Evolutionary conservation across 345 rosid genomes (phyloP), one percentile per base, ranked within the genome.

Genomic region (Hibiscus trionum): DNA sequence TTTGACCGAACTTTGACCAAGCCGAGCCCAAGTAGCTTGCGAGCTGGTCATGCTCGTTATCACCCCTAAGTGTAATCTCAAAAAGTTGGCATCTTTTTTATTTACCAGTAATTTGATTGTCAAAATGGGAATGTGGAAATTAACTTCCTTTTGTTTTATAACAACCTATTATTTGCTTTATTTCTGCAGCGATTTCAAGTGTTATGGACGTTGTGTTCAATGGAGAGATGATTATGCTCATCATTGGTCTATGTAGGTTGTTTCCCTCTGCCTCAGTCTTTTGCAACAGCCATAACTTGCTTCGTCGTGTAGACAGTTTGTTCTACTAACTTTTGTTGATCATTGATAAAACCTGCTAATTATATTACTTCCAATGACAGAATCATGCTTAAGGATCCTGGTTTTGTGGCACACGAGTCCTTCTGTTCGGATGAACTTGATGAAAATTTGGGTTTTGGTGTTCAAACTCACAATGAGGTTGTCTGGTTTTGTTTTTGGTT

Each of bases 221-320:
- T 76, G 72, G 27, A 73, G 84, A 81, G 81, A 78, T 84, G 64
- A 72, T 66, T 15, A 29, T 86, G 80, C 80, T 85, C 42, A 35
- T 81, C 11, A 73, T 82, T 66, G 93, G 90, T 70, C 57, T 86
- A 59, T 77, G 64, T 69, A 78, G 90, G 93, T 88, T 77, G 75
- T 78, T 78, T 17, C 61, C 67, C 35, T n/a, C 15, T 60, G 49
- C 68, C 70, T 33, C 61, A 31, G 10, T 8, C 8, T 69, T 16
- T 14, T 15, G 16, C 61, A 15, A 39, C 11, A 21, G 5, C 70
- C 60, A 56, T 39, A 21, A 24, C 26, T 46, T 46, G 19, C 39
- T 66, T 46, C n/a, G 70, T 63, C 12, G 24, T 10, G 4, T 44
- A 6, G 53, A 42, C 53, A 65, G 29, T 58, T 56, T 66, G 26